Percentiles rank a stretch among this genome's conserved stretches.
Evolutionary conservation across 768 basidiomycete species (phyloP).

Genomic region (Pulveroboletus ravenelii): DNA sequence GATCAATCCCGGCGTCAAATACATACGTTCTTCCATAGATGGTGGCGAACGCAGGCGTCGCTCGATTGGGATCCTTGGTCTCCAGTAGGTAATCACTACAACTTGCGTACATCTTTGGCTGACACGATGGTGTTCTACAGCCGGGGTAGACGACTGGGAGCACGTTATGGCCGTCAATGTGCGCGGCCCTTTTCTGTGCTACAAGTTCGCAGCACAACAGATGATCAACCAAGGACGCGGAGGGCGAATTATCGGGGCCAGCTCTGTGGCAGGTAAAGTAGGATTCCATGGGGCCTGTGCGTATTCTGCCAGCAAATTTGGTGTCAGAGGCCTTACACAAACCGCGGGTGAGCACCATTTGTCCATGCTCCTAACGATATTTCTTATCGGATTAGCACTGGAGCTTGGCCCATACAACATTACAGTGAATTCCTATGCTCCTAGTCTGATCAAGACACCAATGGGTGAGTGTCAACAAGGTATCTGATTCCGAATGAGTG

Average conservation of each 20-base stretch:
- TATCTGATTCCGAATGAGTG: background rate
- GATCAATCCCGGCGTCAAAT: too few relatives aligned
- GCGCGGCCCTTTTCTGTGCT: conserved; percentile 54
- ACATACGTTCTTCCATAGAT: conserved; percentile 1
- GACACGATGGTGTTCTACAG: background rate
- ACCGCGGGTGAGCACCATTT: conserved; percentile 23
- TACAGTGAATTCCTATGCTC: conserved; percentile 38
- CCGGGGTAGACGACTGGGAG: conserved; percentile 1
- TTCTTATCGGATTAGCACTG: background rate
- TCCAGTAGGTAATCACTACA: background rate
- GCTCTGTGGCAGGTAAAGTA: conserved; percentile 5
- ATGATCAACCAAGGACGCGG: conserved; percentile 51
- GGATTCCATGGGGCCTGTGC: background rate
- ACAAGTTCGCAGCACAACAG: conserved; percentile 54
- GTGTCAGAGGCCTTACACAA: conserved; percentile 38
- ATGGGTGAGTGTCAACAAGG: conserved; percentile 20
- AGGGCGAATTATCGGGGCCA: conserved; percentile 49
- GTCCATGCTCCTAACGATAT: background rate
- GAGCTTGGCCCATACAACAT: conserved; percentile 32
- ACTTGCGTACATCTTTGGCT: background rate
- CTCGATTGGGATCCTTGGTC: background rate
- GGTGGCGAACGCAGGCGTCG: conserved; percentile 15
- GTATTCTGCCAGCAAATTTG: conserved; percentile 37
- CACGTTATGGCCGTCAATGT: conserved; percentile 37
- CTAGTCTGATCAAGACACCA: conserved; percentile 27